These are phyloP conservation scores for Microdochium paspali DNA, from an alignment of 2,329 filamentous ascomycete genomes.

Conservation along the genomic window DNA sequence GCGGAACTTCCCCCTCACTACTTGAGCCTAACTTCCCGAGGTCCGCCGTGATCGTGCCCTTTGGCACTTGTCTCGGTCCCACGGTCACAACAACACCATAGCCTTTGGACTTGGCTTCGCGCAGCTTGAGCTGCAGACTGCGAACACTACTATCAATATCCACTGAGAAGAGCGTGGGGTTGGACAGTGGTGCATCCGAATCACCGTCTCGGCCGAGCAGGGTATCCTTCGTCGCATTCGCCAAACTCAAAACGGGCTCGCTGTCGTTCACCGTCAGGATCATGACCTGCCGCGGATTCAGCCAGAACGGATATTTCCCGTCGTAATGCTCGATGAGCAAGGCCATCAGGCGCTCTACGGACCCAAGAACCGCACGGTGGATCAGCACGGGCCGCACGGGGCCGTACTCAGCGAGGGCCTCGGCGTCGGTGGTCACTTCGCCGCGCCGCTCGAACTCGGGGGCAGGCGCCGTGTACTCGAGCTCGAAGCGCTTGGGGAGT, in stretches of 20 bases:
- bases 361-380: slow-evolving; percentile 77
- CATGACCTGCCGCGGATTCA: slow-evolving; percentile 70
- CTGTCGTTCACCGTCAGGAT: slow-evolving; percentile 64
- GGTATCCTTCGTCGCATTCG: slow-evolving; percentile 34
- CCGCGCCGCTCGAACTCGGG: slow-evolving; percentile 50
- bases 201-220: slow-evolving; percentile 35
- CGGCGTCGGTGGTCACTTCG: slow-evolving; percentile 36
- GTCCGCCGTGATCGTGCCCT: slow-evolving; percentile 43
- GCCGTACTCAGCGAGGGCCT: slow-evolving; percentile 40
- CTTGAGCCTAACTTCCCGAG: slow-evolving; percentile 21
- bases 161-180: slow-evolving; percentile 54
- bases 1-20: neutral
- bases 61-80: slow-evolving; percentile 55
- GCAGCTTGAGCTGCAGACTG: slow-evolving; percentile 58
- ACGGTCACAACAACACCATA: slow-evolving; percentile 69
- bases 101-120: slow-evolving; percentile 59
- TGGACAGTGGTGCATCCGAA: slow-evolving; percentile 29
- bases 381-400: slow-evolving; percentile 67
- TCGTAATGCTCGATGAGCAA: slow-evolving; percentile 76
- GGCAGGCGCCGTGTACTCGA: slow-evolving; percentile 64
- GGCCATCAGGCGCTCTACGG: slow-evolving; percentile 76
- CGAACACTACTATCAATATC: slow-evolving; percentile 59
- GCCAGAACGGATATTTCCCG: slow-evolving; percentile 79
- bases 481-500: slow-evolving; percentile 69
- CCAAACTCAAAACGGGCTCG: slow-evolving; percentile 40